Conservation (phyloP, 2,329 filamentous ascomycete species). For the Hysterium pulicare region DNA sequence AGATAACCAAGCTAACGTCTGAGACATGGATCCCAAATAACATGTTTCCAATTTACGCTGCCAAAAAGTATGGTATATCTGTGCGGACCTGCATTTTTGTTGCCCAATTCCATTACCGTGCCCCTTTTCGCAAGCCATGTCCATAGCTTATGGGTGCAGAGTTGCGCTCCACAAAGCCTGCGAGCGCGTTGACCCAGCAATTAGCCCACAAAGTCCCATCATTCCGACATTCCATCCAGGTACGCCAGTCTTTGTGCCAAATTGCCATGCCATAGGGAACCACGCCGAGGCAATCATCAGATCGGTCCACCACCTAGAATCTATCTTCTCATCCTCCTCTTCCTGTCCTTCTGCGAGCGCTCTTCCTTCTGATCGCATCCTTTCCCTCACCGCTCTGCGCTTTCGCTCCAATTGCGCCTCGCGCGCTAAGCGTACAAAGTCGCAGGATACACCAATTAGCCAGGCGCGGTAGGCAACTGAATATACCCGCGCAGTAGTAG, state of each 20-base stretch:
- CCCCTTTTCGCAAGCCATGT: too few relatives aligned
- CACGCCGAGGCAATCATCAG: conserved; percentile 41
- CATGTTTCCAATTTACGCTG: too few relatives aligned
- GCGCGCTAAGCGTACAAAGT: conserved; percentile 41
- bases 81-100: too few relatives aligned
- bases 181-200: conserved; percentile 37
- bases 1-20: too few relatives aligned
- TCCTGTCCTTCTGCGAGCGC: conserved; percentile 31
- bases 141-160: too few relatives aligned
- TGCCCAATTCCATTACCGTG: too few relatives aligned
- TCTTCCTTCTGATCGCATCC: conserved; percentile 26
- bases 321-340: conserved; percentile 35
- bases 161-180: conserved; percentile 32
- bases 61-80: too few relatives aligned
- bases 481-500: conserved; percentile 36
- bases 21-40: too few relatives aligned
- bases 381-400: conserved; percentile 26
- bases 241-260: conserved; percentile 35
- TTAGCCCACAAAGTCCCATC: conserved; percentile 42
- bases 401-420: conserved; percentile 41
- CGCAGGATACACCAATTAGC: conserved; percentile 42
- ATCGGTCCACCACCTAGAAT: conserved; percentile 43
- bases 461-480: conserved; percentile 42
- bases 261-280: conserved; percentile 45
- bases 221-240: conserved; percentile 44